phyloP scores from a whole-genome alignment of 768 basidiomycete genomes.

The Serendipita vermifera region DNA sequence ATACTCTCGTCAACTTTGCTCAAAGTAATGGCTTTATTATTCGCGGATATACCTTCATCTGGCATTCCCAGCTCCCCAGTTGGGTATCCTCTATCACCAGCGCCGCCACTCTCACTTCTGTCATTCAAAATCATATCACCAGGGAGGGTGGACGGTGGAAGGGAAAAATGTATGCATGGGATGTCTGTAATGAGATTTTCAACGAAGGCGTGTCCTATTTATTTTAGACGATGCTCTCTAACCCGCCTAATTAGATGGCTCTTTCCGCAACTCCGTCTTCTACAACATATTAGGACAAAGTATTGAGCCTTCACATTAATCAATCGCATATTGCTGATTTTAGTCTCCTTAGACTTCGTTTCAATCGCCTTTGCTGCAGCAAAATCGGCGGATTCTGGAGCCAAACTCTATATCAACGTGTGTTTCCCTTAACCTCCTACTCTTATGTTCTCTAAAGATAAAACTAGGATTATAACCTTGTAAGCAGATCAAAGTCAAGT shows the following conservation, averaged over 20 bases:
- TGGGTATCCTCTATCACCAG: conserved; percentile 13
- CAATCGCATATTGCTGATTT: not conserved
- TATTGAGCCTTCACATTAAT: not conserved
- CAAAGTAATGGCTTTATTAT: conserved; percentile 8
- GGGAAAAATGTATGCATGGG: conserved; percentile 12
- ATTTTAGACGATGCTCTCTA: too few relatives aligned
- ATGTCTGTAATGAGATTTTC: not conserved
- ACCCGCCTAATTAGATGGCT: too few relatives aligned
- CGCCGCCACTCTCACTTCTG: conserved; percentile 12
- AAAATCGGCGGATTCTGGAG: not conserved
- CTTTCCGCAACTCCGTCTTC: not conserved
- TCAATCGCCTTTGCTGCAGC: not conserved
- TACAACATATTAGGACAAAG: not conserved
- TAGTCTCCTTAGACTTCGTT: not conserved
- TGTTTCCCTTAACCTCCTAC: not conserved
- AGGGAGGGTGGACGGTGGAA: conserved; percentile 13
- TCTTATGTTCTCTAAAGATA: not conserved
- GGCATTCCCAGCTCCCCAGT: conserved; percentile 13
- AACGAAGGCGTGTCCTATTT: too few relatives aligned
- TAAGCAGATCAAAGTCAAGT: too few relatives aligned
- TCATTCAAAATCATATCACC: conserved; percentile 15
- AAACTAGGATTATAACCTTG: conserved; percentile 4
- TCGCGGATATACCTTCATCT: conserved; percentile 8
- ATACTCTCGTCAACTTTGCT: conserved; percentile 12
- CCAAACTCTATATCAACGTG: conserved; percentile 6